Base-by-base conservation (phyloP, 2,329 filamentous ascomycete genomes). In the Trichoderma citrinoviride region DNA sequence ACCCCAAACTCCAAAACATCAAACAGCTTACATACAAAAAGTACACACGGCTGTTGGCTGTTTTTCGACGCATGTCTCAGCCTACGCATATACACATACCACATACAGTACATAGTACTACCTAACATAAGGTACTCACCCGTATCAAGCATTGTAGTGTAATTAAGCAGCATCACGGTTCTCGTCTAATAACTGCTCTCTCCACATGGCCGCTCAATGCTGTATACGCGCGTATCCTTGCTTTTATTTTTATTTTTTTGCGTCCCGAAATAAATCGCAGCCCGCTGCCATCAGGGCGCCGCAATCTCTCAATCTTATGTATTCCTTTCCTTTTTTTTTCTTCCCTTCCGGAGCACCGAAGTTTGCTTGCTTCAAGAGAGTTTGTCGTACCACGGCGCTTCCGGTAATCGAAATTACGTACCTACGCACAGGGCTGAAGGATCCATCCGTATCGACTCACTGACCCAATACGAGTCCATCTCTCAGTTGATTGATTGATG, bases 261-360 rank as follows among this genome's bases (percentile, higher is more conserved):
- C 21, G 47, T 54, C 53, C 49, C 53, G 53, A 61, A 61, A 53
- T 61, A 50, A 12, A 53, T 58, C 25, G 43, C 43, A 58, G 58
- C 37, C 58, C 58, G 58, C 46, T 33, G 7, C 49, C 23, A 61
- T 53, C 25, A 61, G 58, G 58, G 58, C 58, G 58, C 58, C 37
- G 58, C 40, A 61, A 61, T 53, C 37, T 53, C 58, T 53, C 47
- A 41, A 33, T 33, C 29, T 33, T 33, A 10, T 33, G 7, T 5
- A 7, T 29, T 29, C 7, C 7, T 29, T 37, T 3, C 7, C 14
- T 37, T 37, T 12, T 12, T 14, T 14, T 14, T 37, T 37, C 21
- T 46, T 19, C n/a, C n/a, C n/a, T 41, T 37, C 37, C 37, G 47
- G 23, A 47, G 41, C 23, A 21, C 57, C 47, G 33, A 61, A 21